A percentile compares a stretch with the other conserved stretches of the same genome.
These are phyloP conservation scores for Zea luxurians DNA, from an alignment of 176 grass and related monocot species.

Conservation along the genomic window DNA sequence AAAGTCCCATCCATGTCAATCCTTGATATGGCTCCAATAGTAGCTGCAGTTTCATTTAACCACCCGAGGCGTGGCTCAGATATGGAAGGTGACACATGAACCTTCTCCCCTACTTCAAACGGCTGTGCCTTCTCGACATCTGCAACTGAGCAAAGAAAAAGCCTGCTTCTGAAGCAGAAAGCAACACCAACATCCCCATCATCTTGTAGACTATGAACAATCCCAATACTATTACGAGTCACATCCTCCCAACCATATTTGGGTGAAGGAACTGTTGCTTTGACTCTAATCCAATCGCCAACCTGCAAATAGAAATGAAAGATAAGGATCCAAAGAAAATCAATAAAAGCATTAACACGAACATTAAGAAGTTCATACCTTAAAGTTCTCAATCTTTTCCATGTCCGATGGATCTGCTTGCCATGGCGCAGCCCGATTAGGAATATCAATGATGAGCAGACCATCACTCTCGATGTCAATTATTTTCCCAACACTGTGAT, in stretches of 20 bases:
- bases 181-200: slow-evolving; percentile 95
- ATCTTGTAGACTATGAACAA: slow-evolving; percentile 94
- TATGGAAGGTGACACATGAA: slow-evolving; percentile 88
- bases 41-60: slow-evolving; percentile 94
- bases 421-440: slow-evolving; percentile 59
- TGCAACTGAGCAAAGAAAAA: slow-evolving; percentile 85
- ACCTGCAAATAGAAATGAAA: slow-evolving; percentile 53
- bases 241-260: slow-evolving; percentile 99
- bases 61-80: slow-evolving; percentile 92
- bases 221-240: slow-evolving; percentile 78
- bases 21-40: slow-evolving; percentile 79
- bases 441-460: slow-evolving; percentile 82
- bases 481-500: slow-evolving; percentile 98
- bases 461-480: slow-evolving; percentile 84
- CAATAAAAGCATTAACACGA: background rate
- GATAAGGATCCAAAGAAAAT: slow-evolving; percentile 23
- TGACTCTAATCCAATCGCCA: slow-evolving; percentile 95
- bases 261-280: slow-evolving; percentile 88
- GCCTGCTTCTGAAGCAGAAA: slow-evolving; percentile 88
- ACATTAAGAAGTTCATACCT: slow-evolving; percentile 48
- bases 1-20: slow-evolving; percentile 99
- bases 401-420: slow-evolving; percentile 99
- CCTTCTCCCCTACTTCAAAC: slow-evolving; percentile 85
- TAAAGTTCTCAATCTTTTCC: slow-evolving; percentile 95
- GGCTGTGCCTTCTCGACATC: slow-evolving; percentile 82